phyloP scores from a whole-genome alignment of 768 basidiomycete genomes.

The Mycena venus region DNA sequence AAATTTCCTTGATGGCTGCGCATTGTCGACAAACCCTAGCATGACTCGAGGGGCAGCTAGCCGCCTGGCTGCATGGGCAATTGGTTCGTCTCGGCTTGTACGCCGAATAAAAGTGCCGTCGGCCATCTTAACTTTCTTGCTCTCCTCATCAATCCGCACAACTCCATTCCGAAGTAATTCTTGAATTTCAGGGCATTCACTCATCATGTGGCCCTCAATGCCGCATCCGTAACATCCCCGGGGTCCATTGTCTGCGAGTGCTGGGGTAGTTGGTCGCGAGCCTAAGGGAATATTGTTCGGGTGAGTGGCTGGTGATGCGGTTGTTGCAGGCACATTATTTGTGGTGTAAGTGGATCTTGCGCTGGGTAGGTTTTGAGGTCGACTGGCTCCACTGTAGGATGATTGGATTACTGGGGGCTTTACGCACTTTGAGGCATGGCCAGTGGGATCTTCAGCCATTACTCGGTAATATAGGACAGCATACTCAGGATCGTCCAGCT shows the following conservation, averaged over 20 bases:
- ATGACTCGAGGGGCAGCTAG: not conserved
- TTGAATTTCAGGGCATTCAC: not conserved
- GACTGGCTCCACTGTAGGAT: not conserved
- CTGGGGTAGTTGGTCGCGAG: not conserved
- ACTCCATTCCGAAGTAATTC: not conserved
- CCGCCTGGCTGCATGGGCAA: not conserved
- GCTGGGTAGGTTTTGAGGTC: not conserved
- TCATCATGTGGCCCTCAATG: not conserved
- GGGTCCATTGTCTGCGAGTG: not conserved
- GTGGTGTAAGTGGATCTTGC: not conserved
- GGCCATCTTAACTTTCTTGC: not conserved
- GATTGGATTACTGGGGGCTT: too few species aligned
- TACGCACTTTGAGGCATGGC: too few species aligned
- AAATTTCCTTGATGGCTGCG: not conserved
- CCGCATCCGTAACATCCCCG: not conserved
- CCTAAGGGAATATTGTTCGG: conserved; percentile 13
- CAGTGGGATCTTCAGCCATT: too few species aligned
- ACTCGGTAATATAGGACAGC: conserved; percentile 17
- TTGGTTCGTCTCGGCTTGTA: not conserved
- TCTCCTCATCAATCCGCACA: not conserved
- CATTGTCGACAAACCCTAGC: not conserved
- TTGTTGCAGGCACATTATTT: not conserved
- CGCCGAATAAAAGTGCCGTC: not conserved
- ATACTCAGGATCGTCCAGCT: conserved; percentile 28
- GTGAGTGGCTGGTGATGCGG: not conserved